Conservation (phyloP, 129 eudicot species). For the Helianthus tuberosus region DNA sequence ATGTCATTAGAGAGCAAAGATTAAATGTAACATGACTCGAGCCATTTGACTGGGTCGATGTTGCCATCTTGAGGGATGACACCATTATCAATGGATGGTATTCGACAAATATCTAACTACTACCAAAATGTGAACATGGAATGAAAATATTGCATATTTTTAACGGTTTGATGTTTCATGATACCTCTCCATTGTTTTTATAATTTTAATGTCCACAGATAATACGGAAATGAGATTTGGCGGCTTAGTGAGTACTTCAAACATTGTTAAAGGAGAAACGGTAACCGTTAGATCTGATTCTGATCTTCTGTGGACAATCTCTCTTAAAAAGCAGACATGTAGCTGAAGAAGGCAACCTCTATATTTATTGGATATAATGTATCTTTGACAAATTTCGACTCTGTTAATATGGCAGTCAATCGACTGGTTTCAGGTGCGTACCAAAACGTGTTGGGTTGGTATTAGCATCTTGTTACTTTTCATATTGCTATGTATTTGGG, state of each 20-base stretch:
- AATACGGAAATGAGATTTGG: slow-evolving; percentile 87
- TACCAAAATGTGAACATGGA: background rate
- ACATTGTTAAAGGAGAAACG: slow-evolving; percentile 54
- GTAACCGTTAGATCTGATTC: slow-evolving; percentile 74
- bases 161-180: background rate
- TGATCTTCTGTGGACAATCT: slow-evolving; percentile 88
- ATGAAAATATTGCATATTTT: background rate
- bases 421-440: background rate
- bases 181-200: background rate
- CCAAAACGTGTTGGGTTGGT: background rate
- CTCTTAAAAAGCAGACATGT: slow-evolving; percentile 60
- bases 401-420: background rate
- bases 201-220: slow-evolving; percentile 44
- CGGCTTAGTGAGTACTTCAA: slow-evolving; percentile 88
- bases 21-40: background rate
- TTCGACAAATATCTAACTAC: background rate
- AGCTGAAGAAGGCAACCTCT: background rate
- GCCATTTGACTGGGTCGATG: background rate
- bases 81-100: background rate
- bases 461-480: background rate
- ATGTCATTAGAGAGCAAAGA: background rate
- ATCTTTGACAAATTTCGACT: too few relatives aligned
- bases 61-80: background rate
- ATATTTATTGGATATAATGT: background rate
- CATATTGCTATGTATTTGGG: too few relatives aligned